Evolutionary conservation across 2,329 filamentous ascomycete genomes (phyloP).

Genomic region (Colletotrichum tofieldiae): DNA sequence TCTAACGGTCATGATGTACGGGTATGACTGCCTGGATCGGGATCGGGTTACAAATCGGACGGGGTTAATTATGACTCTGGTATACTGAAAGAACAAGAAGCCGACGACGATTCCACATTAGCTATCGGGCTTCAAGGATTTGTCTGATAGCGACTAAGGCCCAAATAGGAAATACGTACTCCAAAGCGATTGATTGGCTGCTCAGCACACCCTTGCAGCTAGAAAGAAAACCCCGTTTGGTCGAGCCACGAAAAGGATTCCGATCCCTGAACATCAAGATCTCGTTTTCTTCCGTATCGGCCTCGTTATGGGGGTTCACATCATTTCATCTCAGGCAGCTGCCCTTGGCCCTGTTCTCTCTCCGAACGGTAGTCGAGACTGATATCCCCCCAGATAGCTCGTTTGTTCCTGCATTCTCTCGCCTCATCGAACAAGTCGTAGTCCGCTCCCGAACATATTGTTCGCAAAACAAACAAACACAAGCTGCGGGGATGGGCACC

Average conservation of each 20-base stretch:
- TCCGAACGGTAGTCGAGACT: neutral
- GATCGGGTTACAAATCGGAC: neutral
- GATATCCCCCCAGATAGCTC: neutral
- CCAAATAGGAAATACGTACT: conserved; percentile 13
- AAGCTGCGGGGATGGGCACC: neutral
- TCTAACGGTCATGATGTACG: neutral
- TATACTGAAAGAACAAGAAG: neutral
- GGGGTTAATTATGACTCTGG: no score
- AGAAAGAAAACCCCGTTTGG: neutral
- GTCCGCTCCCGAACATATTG: no score
- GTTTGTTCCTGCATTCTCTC: no score
- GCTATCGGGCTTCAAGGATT: no score
- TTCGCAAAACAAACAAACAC: no score
- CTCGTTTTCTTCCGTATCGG: neutral
- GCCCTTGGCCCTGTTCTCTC: neutral
- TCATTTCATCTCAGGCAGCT: neutral
- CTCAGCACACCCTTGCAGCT: no score
- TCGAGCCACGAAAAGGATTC: neutral
- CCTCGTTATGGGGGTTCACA: neutral
- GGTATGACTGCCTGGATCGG: neutral
- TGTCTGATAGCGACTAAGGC: neutral
- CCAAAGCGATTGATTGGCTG: conserved; percentile 8
- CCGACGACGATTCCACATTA: no score
- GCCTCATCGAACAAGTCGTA: no score
- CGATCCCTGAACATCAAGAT: neutral